These are phyloP conservation scores for Favolaschia claudopus DNA, from an alignment of 768 basidiomycete species.

Conservation along the genomic window DNA sequence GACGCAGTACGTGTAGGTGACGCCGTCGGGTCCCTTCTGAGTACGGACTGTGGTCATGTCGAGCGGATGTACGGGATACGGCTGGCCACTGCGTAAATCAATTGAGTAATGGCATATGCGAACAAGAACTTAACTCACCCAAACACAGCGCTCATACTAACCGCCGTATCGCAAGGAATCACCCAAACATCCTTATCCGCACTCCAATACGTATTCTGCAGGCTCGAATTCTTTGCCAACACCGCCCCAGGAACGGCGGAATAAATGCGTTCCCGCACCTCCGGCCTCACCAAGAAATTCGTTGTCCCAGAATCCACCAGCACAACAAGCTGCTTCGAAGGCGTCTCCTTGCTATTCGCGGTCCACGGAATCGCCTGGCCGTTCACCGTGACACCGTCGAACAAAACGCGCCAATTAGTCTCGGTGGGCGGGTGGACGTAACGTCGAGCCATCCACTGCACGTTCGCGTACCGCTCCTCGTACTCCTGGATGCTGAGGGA, in stretches of 20 bases:
- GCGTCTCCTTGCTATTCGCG: neutral
- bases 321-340: neutral
- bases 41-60: slow-evolving; percentile 5
- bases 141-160: slow-evolving; percentile 2
- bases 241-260: slow-evolving; percentile 16
- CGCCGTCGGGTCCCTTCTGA: neutral
- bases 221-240: slow-evolving; percentile 7
- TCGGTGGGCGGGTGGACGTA: neutral
- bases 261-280: slow-evolving; percentile 9
- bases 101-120: neutral
- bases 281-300: neutral
- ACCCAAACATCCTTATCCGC: slow-evolving; percentile 15
- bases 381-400: neutral
- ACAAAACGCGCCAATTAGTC: slow-evolving; percentile 3
- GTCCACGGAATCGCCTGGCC: neutral
- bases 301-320: slow-evolving; percentile 13
- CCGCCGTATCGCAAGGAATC: slow-evolving; percentile 7
- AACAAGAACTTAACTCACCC: neutral
- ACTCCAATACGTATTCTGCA: neutral
- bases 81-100: neutral
- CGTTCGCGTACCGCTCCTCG: slow-evolving; percentile 1
- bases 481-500: slow-evolving; percentile 7
- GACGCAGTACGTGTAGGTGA: slow-evolving; percentile 10
- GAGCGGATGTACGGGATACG: slow-evolving; percentile 19
- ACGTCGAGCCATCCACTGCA: neutral